Conservation (phyloP, 1,139 yeast species). For the Debaryomyces subglobosus region DNA sequence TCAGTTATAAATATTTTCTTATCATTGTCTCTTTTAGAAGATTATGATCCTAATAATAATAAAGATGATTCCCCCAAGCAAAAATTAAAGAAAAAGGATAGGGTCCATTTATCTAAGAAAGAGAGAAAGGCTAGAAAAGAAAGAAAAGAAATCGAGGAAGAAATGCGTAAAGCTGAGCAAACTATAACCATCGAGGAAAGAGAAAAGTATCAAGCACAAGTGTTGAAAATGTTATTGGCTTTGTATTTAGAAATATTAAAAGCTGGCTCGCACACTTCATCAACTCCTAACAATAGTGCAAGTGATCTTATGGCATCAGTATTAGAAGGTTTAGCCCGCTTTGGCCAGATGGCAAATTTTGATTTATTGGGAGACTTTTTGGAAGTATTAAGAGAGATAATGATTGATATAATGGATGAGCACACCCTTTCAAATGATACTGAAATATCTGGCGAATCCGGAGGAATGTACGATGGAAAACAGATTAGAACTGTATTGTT, state of each 20-base stretch:
- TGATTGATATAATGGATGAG: constrained; percentile 47
- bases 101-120: constrained; percentile 86
- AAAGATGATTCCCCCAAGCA: constrained; percentile 41
- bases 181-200: constrained; percentile 86
- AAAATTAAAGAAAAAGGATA: constrained; percentile 77
- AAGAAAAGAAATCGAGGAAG: constrained; percentile 83
- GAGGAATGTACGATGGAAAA: constrained; percentile 35
- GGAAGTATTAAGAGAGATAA: constrained; percentile 82
- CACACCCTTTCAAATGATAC: constrained; percentile 28
- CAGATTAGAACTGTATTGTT: constrained; percentile 72
- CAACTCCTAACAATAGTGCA: constrained; percentile 52
- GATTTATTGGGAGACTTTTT: constrained; percentile 91
- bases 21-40: constrained; percentile 73
- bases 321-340: constrained; percentile 86
- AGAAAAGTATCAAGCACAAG: constrained; percentile 82
- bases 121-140: constrained; percentile 88
- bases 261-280: constrained; percentile 35
- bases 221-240: constrained; percentile 70
- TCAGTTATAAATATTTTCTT: constrained; percentile 74
- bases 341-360: constrained; percentile 89
- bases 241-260: constrained; percentile 78
- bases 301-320: constrained; percentile 73
- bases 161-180: constrained; percentile 83
- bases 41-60: constrained; percentile 69
- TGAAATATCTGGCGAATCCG: constrained; percentile 27